Conservation (phyloP, 2,329 filamentous ascomycete species). For the Phaeosphaeriaceae sp. region DNA sequence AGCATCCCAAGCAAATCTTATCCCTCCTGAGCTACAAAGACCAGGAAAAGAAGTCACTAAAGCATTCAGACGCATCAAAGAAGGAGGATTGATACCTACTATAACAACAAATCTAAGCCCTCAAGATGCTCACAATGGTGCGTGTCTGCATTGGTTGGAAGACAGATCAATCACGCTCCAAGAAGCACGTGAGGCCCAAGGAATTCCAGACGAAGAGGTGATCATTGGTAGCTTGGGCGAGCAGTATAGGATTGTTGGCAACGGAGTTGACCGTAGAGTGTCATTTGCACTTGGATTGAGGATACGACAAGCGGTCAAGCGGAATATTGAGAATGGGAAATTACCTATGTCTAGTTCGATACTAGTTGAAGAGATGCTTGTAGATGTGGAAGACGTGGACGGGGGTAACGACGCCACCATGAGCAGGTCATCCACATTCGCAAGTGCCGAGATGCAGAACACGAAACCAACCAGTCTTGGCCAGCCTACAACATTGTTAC, state of each 20-base stretch:
- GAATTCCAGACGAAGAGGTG: conserved; percentile 72
- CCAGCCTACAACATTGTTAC: neutral
- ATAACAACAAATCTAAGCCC: conserved; percentile 63
- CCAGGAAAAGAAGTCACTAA: conserved; percentile 24
- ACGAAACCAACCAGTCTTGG: neutral
- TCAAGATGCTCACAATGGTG: conserved; percentile 63
- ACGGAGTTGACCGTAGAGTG: conserved; percentile 74
- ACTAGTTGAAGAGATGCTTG: neutral
- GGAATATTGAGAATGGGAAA: neutral
- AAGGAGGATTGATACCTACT: conserved; percentile 64
- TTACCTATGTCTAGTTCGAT: neutral
- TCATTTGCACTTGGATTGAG: conserved; percentile 70
- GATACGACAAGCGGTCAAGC: conserved; percentile 45
- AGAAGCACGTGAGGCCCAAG: conserved; percentile 73
- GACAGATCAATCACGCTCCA: conserved; percentile 66
- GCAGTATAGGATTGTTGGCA: conserved; percentile 74
- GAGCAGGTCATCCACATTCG: no score
- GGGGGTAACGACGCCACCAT: neutral
- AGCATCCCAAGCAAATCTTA: conserved; percentile 47
- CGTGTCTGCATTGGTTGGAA: conserved; percentile 69
- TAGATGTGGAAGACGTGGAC: neutral
- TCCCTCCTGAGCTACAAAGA: conserved; percentile 32
- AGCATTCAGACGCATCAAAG: conserved; percentile 61
- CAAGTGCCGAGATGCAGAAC: no score
- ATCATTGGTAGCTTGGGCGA: conserved; percentile 63